Evolutionary conservation across 2,329 filamentous ascomycete species (phyloP).

Genomic region (Phaeoacremonium minimum): DNA sequence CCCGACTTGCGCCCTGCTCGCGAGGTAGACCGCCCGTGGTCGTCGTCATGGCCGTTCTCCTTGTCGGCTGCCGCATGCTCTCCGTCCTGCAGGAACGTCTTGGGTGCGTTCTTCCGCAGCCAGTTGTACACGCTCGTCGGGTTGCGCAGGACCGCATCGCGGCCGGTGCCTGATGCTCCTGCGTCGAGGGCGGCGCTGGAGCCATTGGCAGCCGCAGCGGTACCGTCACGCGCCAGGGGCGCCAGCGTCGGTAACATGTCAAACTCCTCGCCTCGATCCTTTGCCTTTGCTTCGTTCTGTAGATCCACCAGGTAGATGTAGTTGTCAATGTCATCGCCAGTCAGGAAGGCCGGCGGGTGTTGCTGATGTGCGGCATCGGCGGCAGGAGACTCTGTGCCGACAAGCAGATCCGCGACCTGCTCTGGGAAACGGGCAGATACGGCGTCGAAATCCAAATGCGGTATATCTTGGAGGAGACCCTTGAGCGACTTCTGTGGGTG

Average conservation of each 20-base stretch:
- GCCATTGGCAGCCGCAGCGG: slow-evolving; percentile 23
- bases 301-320: slow-evolving; percentile 65
- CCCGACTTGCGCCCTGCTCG: slow-evolving; percentile 25
- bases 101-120: slow-evolving; percentile 79
- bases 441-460: slow-evolving; percentile 45
- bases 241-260: slow-evolving; percentile 45
- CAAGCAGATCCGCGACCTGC: slow-evolving; percentile 42
- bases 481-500: slow-evolving; percentile 42
- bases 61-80: slow-evolving; percentile 34
- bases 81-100: slow-evolving; percentile 78
- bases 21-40: slow-evolving; percentile 22
- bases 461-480: slow-evolving; percentile 46
- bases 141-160: slow-evolving; percentile 62
- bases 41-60: slow-evolving; percentile 30
- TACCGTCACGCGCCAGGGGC: slow-evolving; percentile 35
- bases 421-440: slow-evolving; percentile 62
- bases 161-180: slow-evolving; percentile 26
- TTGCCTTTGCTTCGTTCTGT: slow-evolving; percentile 36
- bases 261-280: slow-evolving; percentile 13
- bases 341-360: slow-evolving; percentile 62
- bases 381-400: slow-evolving; percentile 27
- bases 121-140: slow-evolving; percentile 94
- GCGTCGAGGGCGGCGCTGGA: slow-evolving; percentile 32
- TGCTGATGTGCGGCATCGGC: slow-evolving; percentile 45
- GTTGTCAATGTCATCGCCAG: slow-evolving; percentile 67